A percentile compares a stretch with the other conserved stretches of the same genome.
phyloP scores from a whole-genome alignment of 164 flowering plant species.

The Berberis vulgaris region DNA sequence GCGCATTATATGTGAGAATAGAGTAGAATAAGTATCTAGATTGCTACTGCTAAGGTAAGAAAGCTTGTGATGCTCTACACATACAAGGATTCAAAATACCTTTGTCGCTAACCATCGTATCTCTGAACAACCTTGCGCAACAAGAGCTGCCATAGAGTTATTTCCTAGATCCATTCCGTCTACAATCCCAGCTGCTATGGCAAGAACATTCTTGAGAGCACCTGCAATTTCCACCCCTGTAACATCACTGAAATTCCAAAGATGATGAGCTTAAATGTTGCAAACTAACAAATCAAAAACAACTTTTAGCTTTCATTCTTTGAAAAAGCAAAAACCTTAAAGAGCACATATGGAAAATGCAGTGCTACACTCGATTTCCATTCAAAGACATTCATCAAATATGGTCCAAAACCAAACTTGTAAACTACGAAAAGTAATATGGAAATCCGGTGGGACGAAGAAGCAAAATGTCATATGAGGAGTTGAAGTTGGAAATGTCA shows the following conservation, averaged over 20 bases:
- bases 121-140: slow-evolving; percentile 97
- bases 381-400: too few relatives aligned
- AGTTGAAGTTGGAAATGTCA: too few relatives aligned
- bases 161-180: slow-evolving; percentile 93
- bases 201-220: slow-evolving; percentile 95
- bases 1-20: too few relatives aligned
- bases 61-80: not conserved
- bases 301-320: too few relatives aligned
- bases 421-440: too few relatives aligned
- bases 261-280: slow-evolving; percentile 33
- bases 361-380: too few relatives aligned
- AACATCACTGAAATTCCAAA: slow-evolving; percentile 85
- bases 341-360: too few relatives aligned
- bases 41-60: not conserved
- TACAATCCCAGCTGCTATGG: slow-evolving; percentile 97
- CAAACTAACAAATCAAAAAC: too few relatives aligned
- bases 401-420: too few relatives aligned
- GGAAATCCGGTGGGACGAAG: too few relatives aligned
- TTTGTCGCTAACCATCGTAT: slow-evolving; percentile 95
- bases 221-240: slow-evolving; percentile 99
- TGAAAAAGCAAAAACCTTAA: too few relatives aligned
- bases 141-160: slow-evolving; percentile 98
- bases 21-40: not conserved
- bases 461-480: too few relatives aligned
- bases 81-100: slow-evolving; percentile 22